A percentile compares a stretch with the other conserved stretches of the same genome.
Conservation (phyloP, 805 yeast genomes). For the Ogataea paraovalis region DNA sequence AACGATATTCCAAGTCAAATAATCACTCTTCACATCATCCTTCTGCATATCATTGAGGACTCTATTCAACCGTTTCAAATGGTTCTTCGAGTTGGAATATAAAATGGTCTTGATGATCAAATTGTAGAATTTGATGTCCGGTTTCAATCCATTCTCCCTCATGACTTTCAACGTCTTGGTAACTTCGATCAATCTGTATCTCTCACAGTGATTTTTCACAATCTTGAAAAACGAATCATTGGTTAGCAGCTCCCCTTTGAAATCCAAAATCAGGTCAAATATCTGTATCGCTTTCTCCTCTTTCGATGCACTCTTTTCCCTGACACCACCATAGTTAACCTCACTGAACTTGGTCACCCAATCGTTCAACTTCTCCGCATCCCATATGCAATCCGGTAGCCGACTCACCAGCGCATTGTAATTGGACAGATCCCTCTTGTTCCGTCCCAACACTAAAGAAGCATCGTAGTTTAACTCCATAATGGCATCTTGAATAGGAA, state of each 20-base stretch:
- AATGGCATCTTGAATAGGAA: not conserved
- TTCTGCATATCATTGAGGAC: conserved; percentile 6
- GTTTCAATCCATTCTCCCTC: not conserved
- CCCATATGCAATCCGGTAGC: not conserved
- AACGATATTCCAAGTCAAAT: conserved; percentile 15
- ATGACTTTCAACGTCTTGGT: not conserved
- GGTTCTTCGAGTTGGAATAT: conserved; percentile 3
- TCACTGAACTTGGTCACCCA: not conserved
- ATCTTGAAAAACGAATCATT: not conserved
- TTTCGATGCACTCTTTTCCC: not conserved
- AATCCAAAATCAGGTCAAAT: not conserved
- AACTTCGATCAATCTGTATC: not conserved
- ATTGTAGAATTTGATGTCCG: conserved; percentile 11
- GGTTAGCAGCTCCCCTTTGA: not conserved
- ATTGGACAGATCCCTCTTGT: not conserved
- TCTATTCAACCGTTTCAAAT: conserved; percentile 8
- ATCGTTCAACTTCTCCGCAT: not conserved
- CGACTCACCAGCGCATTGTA: not conserved
- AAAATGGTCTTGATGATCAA: conserved; percentile 9
- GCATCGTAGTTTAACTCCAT: not conserved
- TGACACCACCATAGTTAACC: not conserved
- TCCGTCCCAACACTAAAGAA: not conserved
- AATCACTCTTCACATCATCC: conserved; percentile 7
- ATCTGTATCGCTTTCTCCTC: not conserved
- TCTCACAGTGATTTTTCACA: not conserved